Evolutionary conservation across 1,284 basidiomycete genomes (phyloP), one percentile per base, ranked within the genome.

Genomic region (Cryptococcus hybrid): DNA sequence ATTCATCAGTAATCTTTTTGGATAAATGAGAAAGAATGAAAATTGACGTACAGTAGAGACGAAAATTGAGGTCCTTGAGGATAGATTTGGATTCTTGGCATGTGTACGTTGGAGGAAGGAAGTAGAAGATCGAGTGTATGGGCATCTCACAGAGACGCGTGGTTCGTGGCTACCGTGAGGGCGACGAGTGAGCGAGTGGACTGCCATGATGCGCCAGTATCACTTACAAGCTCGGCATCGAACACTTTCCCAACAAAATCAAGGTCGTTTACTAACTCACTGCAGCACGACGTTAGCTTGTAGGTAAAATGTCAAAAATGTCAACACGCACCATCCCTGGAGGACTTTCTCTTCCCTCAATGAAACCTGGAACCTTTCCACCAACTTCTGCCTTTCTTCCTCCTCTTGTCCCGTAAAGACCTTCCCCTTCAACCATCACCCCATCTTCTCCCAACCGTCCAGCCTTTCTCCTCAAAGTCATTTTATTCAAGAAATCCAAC

Each of bases 121-220:
- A 95, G 76, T 93, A 86, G 73, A 87, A 92, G 0, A 87, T 84
- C 0, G 85, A 86, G 13, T 86, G 78, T 0, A 69, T 67, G 0
- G 87, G 83, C 47, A 93, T 82, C 58, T 92, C 89, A 45, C 81
- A 79, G 40, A 92, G 71, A 48, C 85, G 86, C 6, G 82, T 82
- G 2, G 88, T 78, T 18, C 90, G 86, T 42, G 88, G 85, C 87
- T 91, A 60, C 8, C 34, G n/a, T 30, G 30, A 50, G 18, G 42
- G 7, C 15, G 13, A 35, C 52, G 30, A 30, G 30, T 30, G 30
- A 30, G 30, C 30, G 30, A 30, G 30, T 30, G 30, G 30, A 30
- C 30, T 30, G 4, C 30, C 30, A 30, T 34, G 30, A 43, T 43
- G 11, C 40, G 5, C 3, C 40, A 15, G 11, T 42, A 3, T 42